A percentile compares a stretch with the other conserved stretches of the same genome.
Evolutionary conservation across 192 early-diverging fungal genomes (phyloP).

Genomic region (Glomus cerebriforme): DNA sequence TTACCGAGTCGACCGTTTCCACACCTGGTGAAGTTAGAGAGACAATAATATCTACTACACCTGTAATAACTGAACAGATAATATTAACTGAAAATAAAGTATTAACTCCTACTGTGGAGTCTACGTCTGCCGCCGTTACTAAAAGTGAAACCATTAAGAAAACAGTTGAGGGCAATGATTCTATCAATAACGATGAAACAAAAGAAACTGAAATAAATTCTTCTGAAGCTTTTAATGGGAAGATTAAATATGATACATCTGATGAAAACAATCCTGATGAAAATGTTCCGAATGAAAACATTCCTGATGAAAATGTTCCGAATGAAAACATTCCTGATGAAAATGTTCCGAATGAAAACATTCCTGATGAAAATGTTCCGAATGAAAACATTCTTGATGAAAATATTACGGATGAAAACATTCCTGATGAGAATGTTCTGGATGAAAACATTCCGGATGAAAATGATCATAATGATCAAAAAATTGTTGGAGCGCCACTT

Average conservation of each 20-base stretch:
- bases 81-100: background rate
- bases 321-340: conserved; percentile 2
- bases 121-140: background rate
- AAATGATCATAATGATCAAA: background rate
- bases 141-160: background rate
- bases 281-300: background rate
- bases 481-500: conserved; percentile 26
- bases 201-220: background rate
- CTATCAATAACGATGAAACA: background rate
- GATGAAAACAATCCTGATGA: conserved; percentile 4
- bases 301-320: too few relatives aligned
- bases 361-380: background rate
- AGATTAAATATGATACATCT: too few relatives aligned
- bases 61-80: background rate
- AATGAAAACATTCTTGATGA: too few relatives aligned
- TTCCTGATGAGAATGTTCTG: background rate
- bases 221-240: background rate
- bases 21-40: background rate
- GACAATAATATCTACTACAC: background rate
- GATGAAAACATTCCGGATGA: conserved; percentile 2
- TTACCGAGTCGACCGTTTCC: background rate
- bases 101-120: background rate
- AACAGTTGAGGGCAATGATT: background rate
- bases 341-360: background rate
- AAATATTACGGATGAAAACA: too few relatives aligned